A percentile compares a stretch with the other conserved stretches of the same genome.
phyloP scores from a whole-genome alignment of 1,284 basidiomycete genomes.

The Garcileccinum viscosum region DNA sequence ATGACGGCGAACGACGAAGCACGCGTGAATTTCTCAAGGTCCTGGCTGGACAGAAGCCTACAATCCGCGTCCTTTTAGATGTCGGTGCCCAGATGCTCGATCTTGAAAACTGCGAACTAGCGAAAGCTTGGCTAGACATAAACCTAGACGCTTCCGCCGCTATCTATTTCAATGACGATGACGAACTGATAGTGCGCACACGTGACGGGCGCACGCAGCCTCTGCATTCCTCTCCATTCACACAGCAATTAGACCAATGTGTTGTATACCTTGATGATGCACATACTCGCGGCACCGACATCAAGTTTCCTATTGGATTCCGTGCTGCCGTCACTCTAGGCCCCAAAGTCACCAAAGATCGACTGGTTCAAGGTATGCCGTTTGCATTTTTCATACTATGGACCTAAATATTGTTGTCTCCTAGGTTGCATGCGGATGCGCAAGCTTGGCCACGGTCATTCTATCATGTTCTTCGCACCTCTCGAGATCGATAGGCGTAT shows the following conservation, averaged over 20 bases:
- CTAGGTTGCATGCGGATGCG: conserved; percentile 59
- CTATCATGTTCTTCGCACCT: conserved; percentile 58
- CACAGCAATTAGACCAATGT: conserved; percentile 49
- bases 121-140: conserved; percentile 46
- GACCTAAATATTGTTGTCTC: neutral
- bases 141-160: conserved; percentile 43
- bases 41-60: conserved; percentile 41
- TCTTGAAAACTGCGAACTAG: conserved; percentile 49
- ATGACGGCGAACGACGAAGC: conserved; percentile 31
- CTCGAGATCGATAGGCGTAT: conserved; percentile 51
- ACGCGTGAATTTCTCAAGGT: conserved; percentile 43
- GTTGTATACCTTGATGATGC: conserved; percentile 63
- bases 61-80: conserved; percentile 56
- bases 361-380: conserved; percentile 54
- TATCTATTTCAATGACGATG: conserved; percentile 54
- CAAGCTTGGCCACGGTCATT: conserved; percentile 55
- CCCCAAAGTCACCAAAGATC: conserved; percentile 60
- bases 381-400: neutral
- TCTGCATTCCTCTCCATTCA: conserved; percentile 51
- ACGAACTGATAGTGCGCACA: conserved; percentile 50
- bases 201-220: conserved; percentile 47
- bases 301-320: conserved; percentile 51
- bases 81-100: conserved; percentile 66
- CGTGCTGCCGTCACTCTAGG: conserved; percentile 61
- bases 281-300: conserved; percentile 63